Conservation (phyloP, 2,329 filamentous ascomycete species). For the Aspergillus pseudotamarii region DNA sequence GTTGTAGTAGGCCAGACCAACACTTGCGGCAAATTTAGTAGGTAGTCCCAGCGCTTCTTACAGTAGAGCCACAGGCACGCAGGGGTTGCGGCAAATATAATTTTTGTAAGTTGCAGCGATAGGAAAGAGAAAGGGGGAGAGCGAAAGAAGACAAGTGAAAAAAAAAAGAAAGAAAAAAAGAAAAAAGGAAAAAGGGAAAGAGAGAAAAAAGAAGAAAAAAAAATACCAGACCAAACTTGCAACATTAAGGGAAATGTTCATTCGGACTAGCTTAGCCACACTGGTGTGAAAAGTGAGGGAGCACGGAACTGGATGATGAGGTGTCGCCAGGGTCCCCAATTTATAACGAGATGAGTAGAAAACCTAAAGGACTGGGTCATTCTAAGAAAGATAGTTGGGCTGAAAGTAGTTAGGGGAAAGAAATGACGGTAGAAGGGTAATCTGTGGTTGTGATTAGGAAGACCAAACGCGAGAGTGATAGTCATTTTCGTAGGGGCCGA, state of each 20-base stretch:
- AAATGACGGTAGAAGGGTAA: not conserved
- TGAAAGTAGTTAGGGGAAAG: not conserved
- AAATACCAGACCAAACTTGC: not conserved
- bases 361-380: conserved; percentile 3
- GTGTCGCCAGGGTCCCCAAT: not conserved
- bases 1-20: conserved; percentile 5
- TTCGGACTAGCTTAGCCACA: not conserved
- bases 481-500: not conserved
- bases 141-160: not conserved
- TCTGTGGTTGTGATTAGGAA: not conserved
- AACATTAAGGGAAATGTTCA: not conserved
- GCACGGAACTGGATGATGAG: not conserved
- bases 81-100: not conserved
- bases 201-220: not conserved
- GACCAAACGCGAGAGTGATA: not conserved
- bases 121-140: not conserved
- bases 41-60: conserved; percentile 6
- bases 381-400: conserved; percentile 1
- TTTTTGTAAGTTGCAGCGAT: not conserved
- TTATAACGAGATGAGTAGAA: not conserved
- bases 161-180: no score
- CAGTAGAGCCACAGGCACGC: not conserved
- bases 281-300: conserved; percentile 1
- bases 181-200: no score
- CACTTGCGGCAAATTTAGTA: conserved; percentile 8